Base-by-base conservation (phyloP, 257 asterid genomes). In the Thymus quinquecostatus region DNA sequence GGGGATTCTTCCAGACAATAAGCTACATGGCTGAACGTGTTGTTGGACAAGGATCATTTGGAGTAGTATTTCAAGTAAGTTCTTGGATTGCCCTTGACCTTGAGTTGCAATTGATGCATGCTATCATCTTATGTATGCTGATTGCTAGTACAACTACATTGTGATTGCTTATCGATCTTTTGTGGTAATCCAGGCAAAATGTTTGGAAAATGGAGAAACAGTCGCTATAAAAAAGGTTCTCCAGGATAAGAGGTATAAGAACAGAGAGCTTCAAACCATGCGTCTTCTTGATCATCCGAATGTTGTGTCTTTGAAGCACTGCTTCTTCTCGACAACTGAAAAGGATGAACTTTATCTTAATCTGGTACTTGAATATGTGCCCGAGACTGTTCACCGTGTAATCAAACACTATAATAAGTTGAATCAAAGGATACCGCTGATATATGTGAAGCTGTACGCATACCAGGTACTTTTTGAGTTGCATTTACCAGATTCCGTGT, bases 241-340 rank as follows among this genome's bases (percentile, higher is more conserved):
- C 77, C 98, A 92, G 82, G 98, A 92, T 61, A 92, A 87, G 86
- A 88, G 97, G 86, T 92, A 92, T 69, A 92, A 92, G 83, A 92
- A 92, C 64, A 82, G 98, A 57, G 98, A 92, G 85, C 79, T 92
- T 81, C 97, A 92, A 78, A 92, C 98, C 40, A 92, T 90, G 98
- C 96, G 97, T 69, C 87, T 90, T 69, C 96, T 92, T 48, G 97
- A 92, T 86, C 97, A 92, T 85, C 98, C 97, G 60, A 92, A 92
- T 81, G 88, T 92, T 64, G 97, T 92, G 70, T 84, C 96, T 41
- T 80, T 92, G 77, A 90, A 90, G 86, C 98, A 92, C 82, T 90
- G 97, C 85, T 92, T 92, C 90, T 90, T 90, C 88, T 92, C 98
- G 67, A 92, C 98, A 70, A 92, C 98, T 45, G 97, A 92, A 34